Evolutionary conservation across 75 land plant genomes (phyloP), one percentile per base, ranked within the genome.

Genomic region (Picea glauca): DNA sequence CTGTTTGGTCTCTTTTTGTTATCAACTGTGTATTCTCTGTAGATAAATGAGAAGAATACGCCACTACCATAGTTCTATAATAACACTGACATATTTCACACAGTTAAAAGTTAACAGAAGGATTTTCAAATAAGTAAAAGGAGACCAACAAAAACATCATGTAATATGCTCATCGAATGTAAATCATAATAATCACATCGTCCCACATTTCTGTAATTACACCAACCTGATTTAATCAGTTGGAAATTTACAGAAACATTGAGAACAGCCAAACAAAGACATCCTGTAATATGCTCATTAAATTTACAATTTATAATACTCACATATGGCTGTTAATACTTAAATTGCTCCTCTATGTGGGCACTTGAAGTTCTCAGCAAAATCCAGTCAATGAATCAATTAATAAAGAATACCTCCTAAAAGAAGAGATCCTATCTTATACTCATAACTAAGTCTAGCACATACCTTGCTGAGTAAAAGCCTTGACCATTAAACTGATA

Each of bases 401-500:
- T 4, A 56, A 74, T 13, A 46, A 46, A 54, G 58, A 56, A 20
- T 26, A 38, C 40, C 50, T 43, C 15, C 13, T 74, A 46, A 17
- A 33, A 43, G 23, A n/a, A 38, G 4, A 56, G 20, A 50, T 50
- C 23, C 30, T 3, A 43, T 23, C 13, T 7, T 23, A 15, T 23
- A 62, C 8, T 60, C 64, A 43, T 9, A 38, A 62, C 38, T 1
- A 38, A 43, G 21, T 78, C 33, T 60, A 58, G 75, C 13, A 21
- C 85, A 33, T 89, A 95, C 98, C 92, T 68, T 77, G 70, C 57
- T 78, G 85, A 62, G 85, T 77, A 79, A 90, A 87, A 60, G 90
- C 83, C 70, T 92, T 87, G 75, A 96, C 92, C 64, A 93, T 61
- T 72, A 80, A 83, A 78, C 97, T 94, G 64, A 92, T 72, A 13